Conservation (phyloP, 192 early-diverging fungal species). For the Podila epigama region DNA sequence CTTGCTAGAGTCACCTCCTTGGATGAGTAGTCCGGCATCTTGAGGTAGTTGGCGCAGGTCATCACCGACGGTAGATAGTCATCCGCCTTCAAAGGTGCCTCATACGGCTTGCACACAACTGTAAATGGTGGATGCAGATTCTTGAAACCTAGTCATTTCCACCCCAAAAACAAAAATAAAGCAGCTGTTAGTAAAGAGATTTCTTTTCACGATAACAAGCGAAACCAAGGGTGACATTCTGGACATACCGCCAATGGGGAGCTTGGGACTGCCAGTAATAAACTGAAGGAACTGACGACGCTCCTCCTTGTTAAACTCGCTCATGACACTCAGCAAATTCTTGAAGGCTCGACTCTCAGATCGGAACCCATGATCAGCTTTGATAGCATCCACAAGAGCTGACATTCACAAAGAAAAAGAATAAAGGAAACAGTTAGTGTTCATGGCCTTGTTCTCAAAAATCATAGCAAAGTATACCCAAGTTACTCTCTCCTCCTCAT, state of each 20-base stretch:
- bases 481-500: no score
- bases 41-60: slow-evolving; percentile 96
- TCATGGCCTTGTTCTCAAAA: not conserved
- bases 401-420: slow-evolving; percentile 10
- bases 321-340: slow-evolving; percentile 74
- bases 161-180: no score
- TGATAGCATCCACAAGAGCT: slow-evolving; percentile 74
- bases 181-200: no score
- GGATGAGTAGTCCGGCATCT: slow-evolving; percentile 85
- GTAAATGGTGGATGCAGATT: slow-evolving; percentile 83
- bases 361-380: slow-evolving; percentile 87
- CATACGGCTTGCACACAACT: slow-evolving; percentile 82
- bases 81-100: slow-evolving; percentile 69
- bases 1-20: slow-evolving; percentile 68
- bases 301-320: slow-evolving; percentile 63
- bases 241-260: slow-evolving; percentile 90
- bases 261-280: slow-evolving; percentile 86
- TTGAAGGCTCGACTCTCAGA: slow-evolving; percentile 71
- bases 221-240: no score
- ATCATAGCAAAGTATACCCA: no score
- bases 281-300: slow-evolving; percentile 86
- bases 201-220: no score
- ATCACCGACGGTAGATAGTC: slow-evolving; percentile 92
- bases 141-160: slow-evolving; percentile 66
- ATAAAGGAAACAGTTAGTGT: not conserved